Conservation (phyloP, 371 early-diverging fungal genomes). For the Mortierella sp. region DNA sequence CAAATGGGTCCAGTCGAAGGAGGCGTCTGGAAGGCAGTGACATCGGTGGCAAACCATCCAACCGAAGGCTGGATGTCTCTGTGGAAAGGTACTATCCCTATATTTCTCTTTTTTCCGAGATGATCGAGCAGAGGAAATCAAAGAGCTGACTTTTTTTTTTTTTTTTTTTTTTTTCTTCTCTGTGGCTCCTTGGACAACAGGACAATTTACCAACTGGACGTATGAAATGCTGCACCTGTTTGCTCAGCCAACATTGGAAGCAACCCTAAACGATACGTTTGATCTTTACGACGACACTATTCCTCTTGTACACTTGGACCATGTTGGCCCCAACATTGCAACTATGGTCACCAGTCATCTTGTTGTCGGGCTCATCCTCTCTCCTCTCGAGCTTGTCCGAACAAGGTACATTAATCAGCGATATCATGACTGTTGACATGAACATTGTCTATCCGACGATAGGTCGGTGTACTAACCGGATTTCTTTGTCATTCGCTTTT, state of each 20-base stretch:
- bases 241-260: conserved; percentile 81
- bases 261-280: conserved; percentile 77
- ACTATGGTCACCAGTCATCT: conserved; percentile 79
- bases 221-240: conserved; percentile 78
- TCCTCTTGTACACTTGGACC: conserved; percentile 78
- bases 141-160: neutral
- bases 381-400: conserved; percentile 82
- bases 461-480: neutral
- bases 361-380: conserved; percentile 74
- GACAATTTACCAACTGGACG: conserved; percentile 79
- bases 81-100: conserved; percentile 65
- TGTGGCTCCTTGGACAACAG: conserved; percentile 44
- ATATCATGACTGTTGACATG: neutral
- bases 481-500: neutral
- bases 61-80: conserved; percentile 75
- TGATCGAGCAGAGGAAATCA: neutral
- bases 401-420: conserved; percentile 61
- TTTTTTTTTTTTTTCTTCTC: conserved; percentile 1
- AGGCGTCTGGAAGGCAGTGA: conserved; percentile 69
- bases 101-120: neutral
- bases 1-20: conserved; percentile 72
- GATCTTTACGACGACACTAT: conserved; percentile 86
- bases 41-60: conserved; percentile 64
- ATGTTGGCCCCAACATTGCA: conserved; percentile 70
- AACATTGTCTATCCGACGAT: neutral